These are phyloP conservation scores for Phytophthora kernoviae DNA, from an alignment of 352 stramenopile genomes.

Conservation along the genomic window DNA sequence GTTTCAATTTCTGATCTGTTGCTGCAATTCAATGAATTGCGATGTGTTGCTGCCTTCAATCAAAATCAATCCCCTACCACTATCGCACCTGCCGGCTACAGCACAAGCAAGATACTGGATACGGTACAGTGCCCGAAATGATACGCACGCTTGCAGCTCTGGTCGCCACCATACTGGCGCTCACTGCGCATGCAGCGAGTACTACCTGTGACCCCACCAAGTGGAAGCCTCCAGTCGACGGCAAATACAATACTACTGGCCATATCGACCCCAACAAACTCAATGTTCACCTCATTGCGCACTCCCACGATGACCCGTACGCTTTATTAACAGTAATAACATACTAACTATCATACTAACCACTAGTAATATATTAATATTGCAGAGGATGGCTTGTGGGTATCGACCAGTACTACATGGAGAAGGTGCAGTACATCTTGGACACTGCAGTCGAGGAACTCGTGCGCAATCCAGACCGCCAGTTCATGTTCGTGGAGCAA, in stretches of 20 bases:
- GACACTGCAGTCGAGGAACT: slow-evolving; percentile 92
- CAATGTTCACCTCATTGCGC: slow-evolving; percentile 96
- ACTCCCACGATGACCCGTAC: slow-evolving; percentile 95
- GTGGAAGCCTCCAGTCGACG: slow-evolving; percentile 67
- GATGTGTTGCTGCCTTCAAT: too few relatives aligned
- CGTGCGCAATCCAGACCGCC: slow-evolving; percentile 86
- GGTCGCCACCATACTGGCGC: slow-evolving; percentile 5
- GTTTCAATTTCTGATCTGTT: too few relatives aligned
- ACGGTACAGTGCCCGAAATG: background rate
- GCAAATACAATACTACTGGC: slow-evolving; percentile 70
- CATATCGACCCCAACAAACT: slow-evolving; percentile 72
- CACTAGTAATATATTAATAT: background rate
- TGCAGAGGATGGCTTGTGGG: slow-evolving; percentile 93
- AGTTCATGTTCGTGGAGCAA: slow-evolving; percentile 96
- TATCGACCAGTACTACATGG: slow-evolving; percentile 97
- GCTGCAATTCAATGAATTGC: too few relatives aligned
- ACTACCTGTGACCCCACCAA: slow-evolving; percentile 60
- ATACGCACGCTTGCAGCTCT: slow-evolving; percentile 19
- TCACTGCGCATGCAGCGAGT: slow-evolving; percentile 5
- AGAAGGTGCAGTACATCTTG: slow-evolving; percentile 95
- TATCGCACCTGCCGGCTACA: too few relatives aligned
- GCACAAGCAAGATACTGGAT: too few relatives aligned
- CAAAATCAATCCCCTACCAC: too few relatives aligned
- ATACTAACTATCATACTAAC: background rate
- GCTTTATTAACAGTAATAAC: slow-evolving; percentile 7